phyloP scores from a whole-genome alignment of 306 rosid species.

The Inga laurina region DNA sequence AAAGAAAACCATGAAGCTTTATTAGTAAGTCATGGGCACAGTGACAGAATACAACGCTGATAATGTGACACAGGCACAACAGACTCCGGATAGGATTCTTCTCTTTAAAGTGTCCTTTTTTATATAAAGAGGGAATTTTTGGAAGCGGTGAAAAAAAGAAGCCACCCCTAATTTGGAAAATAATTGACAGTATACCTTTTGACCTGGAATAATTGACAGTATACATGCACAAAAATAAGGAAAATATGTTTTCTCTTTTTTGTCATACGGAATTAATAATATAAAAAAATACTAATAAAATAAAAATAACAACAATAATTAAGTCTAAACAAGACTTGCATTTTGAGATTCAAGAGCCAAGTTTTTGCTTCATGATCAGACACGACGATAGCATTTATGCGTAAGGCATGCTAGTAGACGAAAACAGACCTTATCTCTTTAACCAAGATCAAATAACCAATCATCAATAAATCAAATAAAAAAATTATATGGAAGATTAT shows the following conservation, averaged over 20 bases:
- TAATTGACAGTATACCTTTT: background rate
- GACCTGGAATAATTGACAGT: background rate
- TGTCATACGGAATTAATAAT: background rate
- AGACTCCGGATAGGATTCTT: background rate
- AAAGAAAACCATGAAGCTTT: background rate
- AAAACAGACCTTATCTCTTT: background rate
- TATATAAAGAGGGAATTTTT: background rate
- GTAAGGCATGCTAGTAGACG: background rate
- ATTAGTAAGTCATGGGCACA: background rate
- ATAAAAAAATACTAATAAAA: background rate
- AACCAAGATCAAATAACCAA: background rate
- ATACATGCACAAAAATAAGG: background rate
- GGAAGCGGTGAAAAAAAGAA: background rate
- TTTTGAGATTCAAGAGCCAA: background rate
- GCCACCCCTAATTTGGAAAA: background rate
- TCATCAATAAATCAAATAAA: background rate
- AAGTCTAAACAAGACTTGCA: background rate
- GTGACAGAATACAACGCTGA: background rate
- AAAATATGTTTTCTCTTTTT: background rate
- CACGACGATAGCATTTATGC: background rate
- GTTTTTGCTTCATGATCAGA: background rate
- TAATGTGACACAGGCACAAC: background rate
- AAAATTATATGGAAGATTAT: background rate
- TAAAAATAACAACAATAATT: background rate
- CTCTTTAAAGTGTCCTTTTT: background rate